Conservation (phyloP, 345 rosid species). For the Passiflora organensis region DNA sequence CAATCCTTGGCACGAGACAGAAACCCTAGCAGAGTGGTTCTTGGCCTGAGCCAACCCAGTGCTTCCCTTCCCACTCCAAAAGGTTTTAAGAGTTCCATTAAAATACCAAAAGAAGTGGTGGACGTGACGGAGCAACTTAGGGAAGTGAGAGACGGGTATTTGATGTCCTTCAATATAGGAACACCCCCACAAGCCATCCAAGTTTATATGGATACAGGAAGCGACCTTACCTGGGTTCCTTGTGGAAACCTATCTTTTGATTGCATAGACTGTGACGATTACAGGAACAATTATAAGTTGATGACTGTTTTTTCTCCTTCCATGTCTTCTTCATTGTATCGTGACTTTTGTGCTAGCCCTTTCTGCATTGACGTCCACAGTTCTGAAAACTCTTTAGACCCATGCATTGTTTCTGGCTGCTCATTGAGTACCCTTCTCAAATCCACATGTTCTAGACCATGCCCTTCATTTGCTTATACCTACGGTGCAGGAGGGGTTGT, state of each 20-base stretch:
- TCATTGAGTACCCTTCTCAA: constrained; percentile 52
- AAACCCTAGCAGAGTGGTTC: constrained; percentile 34
- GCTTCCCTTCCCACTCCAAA: constrained; percentile 34
- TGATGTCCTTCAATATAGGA: constrained; percentile 61
- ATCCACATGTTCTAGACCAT: constrained; percentile 55
- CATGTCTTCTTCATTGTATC: constrained; percentile 45
- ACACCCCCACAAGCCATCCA: constrained; percentile 75
- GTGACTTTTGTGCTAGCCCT: constrained; percentile 54
- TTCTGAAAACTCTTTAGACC: constrained; percentile 67
- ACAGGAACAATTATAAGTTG: constrained; percentile 32
- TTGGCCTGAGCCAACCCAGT: constrained; percentile 46
- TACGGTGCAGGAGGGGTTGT: constrained; percentile 71
- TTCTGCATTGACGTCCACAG: constrained; percentile 61
- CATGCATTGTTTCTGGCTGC: constrained; percentile 67
- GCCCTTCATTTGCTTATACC: constrained; percentile 83
- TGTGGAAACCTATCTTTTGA: constrained; percentile 71
- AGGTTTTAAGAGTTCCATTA: constrained; percentile 18
- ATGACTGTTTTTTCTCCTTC: constrained; percentile 53
- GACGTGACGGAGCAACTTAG: constrained; percentile 48
- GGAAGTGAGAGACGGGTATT: constrained; percentile 70
- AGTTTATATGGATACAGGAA: constrained; percentile 81
- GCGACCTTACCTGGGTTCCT: constrained; percentile 92
- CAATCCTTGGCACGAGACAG: constrained; percentile 33
- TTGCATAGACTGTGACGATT: constrained; percentile 68
- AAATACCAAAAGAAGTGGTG: constrained; percentile 24